Conservation (phyloP, 495 filamentous ascomycete species). For the Aspergillus olivimuriae region DNA sequence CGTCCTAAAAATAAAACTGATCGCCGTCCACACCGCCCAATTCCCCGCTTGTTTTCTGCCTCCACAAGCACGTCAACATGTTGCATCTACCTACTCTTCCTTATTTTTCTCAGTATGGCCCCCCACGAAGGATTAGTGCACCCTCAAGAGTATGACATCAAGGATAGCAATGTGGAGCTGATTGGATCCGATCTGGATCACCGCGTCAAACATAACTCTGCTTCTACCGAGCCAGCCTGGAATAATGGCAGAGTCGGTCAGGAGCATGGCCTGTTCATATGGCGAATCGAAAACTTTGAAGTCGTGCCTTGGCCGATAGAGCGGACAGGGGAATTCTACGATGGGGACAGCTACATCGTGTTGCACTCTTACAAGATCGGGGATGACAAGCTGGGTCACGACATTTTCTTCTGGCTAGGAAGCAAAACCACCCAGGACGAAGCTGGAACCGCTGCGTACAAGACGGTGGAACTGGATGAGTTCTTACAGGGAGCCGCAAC, state of each 20-base stretch:
- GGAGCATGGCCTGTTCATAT: conserved; percentile 46
- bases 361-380: conserved; percentile 49
- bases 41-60: no score
- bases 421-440: conserved; percentile 56
- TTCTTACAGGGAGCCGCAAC: conserved; percentile 52
- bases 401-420: conserved; percentile 58
- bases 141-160: conserved; percentile 53
- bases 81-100: neutral
- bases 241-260: conserved; percentile 44
- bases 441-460: conserved; percentile 58
- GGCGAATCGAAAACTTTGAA: conserved; percentile 58
- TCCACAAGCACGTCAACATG: no score
- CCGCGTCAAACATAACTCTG: conserved; percentile 56
- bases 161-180: conserved; percentile 57
- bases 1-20: no score
- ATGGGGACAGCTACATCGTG: conserved; percentile 59
- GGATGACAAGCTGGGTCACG: conserved; percentile 45
- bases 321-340: conserved; percentile 49
- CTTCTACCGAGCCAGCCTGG: conserved; percentile 55
- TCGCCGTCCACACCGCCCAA: no score
- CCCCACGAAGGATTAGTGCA: conserved; percentile 52
- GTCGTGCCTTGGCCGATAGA: conserved; percentile 52
- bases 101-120: conserved; percentile 35
- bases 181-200: conserved; percentile 55
- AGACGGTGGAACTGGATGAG: conserved; percentile 61